These are phyloP conservation scores for Apiospora arundinis DNA, from an alignment of 2,329 filamentous ascomycete species.

Conservation along the genomic window DNA sequence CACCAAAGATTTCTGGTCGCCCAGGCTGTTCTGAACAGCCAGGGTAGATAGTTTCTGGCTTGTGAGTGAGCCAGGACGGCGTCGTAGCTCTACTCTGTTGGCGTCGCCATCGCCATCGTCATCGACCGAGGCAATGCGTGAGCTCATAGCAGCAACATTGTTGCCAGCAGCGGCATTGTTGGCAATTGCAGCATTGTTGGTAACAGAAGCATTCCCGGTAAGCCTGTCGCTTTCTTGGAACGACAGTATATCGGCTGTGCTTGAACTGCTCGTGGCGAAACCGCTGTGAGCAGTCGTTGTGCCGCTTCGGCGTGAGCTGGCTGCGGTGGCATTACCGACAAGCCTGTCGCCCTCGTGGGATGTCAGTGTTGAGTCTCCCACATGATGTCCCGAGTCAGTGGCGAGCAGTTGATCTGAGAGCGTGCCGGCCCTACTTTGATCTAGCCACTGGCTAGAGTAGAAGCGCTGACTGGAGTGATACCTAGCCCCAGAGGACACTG, in stretches of 20 bases:
- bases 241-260: background rate
- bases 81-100: background rate
- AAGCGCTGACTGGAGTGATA: background rate
- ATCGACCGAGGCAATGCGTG: background rate
- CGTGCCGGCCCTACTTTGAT: background rate
- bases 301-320: background rate
- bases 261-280: background rate
- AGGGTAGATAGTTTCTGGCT: background rate
- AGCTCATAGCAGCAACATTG: background rate
- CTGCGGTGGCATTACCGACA: background rate
- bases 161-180: background rate
- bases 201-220: background rate
- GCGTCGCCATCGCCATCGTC: background rate
- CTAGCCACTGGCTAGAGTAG: background rate
- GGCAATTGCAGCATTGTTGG: background rate
- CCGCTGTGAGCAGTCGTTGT: background rate
- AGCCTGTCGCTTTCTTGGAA: background rate
- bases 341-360: background rate
- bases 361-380: background rate
- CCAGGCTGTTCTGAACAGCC: background rate
- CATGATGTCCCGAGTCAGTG: background rate
- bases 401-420: background rate
- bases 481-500: slow-evolving; percentile 22
- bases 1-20: background rate
- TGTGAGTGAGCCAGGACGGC: background rate